These are phyloP conservation scores for Kluyveromyces sp. DNA, from an alignment of 1,139 yeast genomes.

Conservation along the genomic window DNA sequence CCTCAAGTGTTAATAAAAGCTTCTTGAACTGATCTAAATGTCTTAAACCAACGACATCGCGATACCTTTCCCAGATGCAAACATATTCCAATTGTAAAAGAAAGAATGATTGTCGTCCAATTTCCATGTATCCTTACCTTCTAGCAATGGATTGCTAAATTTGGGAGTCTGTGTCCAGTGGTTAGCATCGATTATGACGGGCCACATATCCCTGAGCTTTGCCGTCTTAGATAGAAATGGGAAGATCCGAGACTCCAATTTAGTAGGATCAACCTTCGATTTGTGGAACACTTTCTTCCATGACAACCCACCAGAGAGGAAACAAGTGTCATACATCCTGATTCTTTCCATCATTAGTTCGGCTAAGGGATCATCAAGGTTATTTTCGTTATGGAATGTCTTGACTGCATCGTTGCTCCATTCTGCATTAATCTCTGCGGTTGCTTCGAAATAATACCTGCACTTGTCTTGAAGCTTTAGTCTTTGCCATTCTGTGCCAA, in stretches of 20 bases:
- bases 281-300: slow-evolving; percentile 7
- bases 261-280: slow-evolving; percentile 4
- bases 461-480: slow-evolving; percentile 12
- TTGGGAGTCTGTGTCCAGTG: slow-evolving; percentile 3
- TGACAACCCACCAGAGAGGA: slow-evolving; percentile 11
- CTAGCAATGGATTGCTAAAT: slow-evolving; percentile 2
- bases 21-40: slow-evolving; percentile 41
- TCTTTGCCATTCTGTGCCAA: background rate
- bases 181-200: slow-evolving; percentile 13
- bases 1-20: slow-evolving; percentile 40
- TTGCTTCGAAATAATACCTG: slow-evolving; percentile 14
- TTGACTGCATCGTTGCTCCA: slow-evolving; percentile 16
- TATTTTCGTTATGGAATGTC: slow-evolving; percentile 9
- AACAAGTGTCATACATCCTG: slow-evolving; percentile 18
- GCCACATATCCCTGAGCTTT: slow-evolving; percentile 13
- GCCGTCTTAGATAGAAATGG: slow-evolving; percentile 14
- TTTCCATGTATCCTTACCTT: slow-evolving; percentile 3
- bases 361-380: slow-evolving; percentile 10
- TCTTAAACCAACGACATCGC: slow-evolving; percentile 41
- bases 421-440: slow-evolving; percentile 11
- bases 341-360: slow-evolving; percentile 16
- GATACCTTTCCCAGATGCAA: slow-evolving; percentile 38
- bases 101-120: slow-evolving; percentile 15
- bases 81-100: slow-evolving; percentile 31
- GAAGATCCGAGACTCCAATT: slow-evolving; percentile 15